Conservation (phyloP, 169 alveolate genomes). For the Plasmodium vivax region DNA sequence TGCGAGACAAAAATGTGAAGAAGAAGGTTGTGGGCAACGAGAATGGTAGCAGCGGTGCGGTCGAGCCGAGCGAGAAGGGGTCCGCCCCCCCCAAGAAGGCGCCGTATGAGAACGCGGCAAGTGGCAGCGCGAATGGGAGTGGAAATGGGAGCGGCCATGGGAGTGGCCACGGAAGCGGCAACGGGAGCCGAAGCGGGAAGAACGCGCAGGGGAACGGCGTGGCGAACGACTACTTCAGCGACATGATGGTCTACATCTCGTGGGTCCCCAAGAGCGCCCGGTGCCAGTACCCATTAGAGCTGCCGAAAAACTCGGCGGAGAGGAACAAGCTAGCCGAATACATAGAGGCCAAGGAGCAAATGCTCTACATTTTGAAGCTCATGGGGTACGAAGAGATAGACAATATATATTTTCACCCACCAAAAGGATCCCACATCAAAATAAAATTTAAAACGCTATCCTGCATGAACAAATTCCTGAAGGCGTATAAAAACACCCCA, state of each 20-base stretch:
- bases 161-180: not conserved
- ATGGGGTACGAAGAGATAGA: conserved; percentile 73
- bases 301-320: conserved; percentile 73
- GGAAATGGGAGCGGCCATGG: not conserved
- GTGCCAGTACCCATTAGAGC: conserved; percentile 63
- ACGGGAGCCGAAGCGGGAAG: not conserved
- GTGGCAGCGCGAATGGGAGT: not conserved
- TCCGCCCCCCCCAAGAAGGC: not conserved
- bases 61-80: not conserved
- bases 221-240: conserved; percentile 64
- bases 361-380: conserved; percentile 42
- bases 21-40: conserved; percentile 13
- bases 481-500: conserved; percentile 63
- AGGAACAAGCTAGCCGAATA: conserved; percentile 70
- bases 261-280: conserved; percentile 77
- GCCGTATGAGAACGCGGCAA: not conserved
- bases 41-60: not conserved
- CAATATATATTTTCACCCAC: conserved; percentile 71
- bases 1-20: conserved; percentile 9
- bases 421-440: conserved; percentile 75
- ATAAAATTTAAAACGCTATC: conserved; percentile 48
- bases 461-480: conserved; percentile 59
- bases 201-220: not conserved
- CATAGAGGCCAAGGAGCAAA: conserved; percentile 70
- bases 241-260: conserved; percentile 74